Base-by-base conservation (phyloP, 345 rosid genomes). In the Corymbia maculata region DNA sequence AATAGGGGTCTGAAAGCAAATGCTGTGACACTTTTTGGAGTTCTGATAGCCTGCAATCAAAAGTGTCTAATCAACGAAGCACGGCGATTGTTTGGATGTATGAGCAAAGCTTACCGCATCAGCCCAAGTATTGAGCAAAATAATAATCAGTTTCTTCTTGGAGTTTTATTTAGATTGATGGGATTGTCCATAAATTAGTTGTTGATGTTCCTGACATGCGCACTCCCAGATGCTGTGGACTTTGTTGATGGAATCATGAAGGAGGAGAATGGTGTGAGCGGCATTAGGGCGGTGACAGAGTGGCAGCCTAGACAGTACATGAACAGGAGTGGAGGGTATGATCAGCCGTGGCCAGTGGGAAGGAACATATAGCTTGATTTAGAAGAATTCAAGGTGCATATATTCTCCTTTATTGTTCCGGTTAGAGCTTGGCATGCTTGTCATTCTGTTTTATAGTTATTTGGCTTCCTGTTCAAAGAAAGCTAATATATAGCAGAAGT, bases 251-350 rank as follows among this genome's bases (percentile, higher is more conserved):
- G 45, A 68, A 68, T 32, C 1, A 17, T 32, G 19, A 8, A 32
- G 79, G 45, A 68, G 79, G 44, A 68, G 79, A 14, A 93, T 95
- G 98, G 95, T 49, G 92, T 95, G 10, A 95, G 98, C 87, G 96
- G 98, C 24, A 93, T 98, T 70, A 92, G 96, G 86, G 93, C 93
- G 14, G 97, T 93, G 57, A 94, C 95, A 24, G 97, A 98, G 92
- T 91, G 97, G 61, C 98, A 93, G 94, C 99, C 99, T 0, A 89
- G 96, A 86, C 96, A 96, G 94, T 96, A 95, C 80, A 96, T 96
- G 99, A 96, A 97, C 88, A 93, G 99, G n/a, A 93, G 98, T 79
- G 99, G 98, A 51, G 98, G 98, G 7, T 97, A 96, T 85, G 95
- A 61, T 61, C 94, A 93, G 44, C 97, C 95, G 4, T 91, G 97